Conservation (phyloP, 805 yeast genomes). For the Barnettozyma salicaria region DNA sequence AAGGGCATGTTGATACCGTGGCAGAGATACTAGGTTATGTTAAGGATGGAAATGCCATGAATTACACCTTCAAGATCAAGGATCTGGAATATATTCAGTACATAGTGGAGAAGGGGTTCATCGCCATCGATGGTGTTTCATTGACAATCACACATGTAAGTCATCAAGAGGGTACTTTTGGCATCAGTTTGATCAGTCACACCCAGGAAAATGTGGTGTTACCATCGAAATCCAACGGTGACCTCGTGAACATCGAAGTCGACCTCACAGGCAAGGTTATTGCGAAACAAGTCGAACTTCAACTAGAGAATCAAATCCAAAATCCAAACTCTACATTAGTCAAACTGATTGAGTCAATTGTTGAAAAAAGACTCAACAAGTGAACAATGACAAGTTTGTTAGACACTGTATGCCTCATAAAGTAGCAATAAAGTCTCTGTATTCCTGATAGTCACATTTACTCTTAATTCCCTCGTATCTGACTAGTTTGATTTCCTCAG, state of each 20-base stretch:
- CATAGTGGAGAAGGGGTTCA: constrained; percentile 93
- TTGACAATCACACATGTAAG: constrained; percentile 82
- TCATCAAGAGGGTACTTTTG: constrained; percentile 48
- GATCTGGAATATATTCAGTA: constrained; percentile 56
- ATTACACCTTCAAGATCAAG: constrained; percentile 66
- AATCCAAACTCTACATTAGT: constrained; percentile 45
- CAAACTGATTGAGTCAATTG: constrained; percentile 41
- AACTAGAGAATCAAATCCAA: constrained; percentile 47
- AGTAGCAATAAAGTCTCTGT: constrained; percentile 12
- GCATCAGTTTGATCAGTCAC: constrained; percentile 87
- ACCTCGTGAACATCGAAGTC: constrained; percentile 82
- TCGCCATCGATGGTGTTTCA: constrained; percentile 89
- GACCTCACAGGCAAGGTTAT: constrained; percentile 90
- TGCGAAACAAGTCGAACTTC: constrained; percentile 71
- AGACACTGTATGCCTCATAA: not conserved
- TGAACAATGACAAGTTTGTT: not conserved
- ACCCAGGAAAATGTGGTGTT: constrained; percentile 79
- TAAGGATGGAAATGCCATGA: constrained; percentile 71
- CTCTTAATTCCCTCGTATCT: constrained; percentile 53
- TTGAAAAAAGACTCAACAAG: constrained; percentile 36
- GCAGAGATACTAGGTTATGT: constrained; percentile 52
- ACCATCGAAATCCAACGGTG: constrained; percentile 59
- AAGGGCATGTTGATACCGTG: constrained; percentile 93
- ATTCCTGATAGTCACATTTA: constrained; percentile 37
- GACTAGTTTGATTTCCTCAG: constrained; percentile 38